Percentiles rank a stretch among this genome's conserved stretches.
phyloP scores from a whole-genome alignment of 441 rosid species.

The Gossypium trilobum region DNA sequence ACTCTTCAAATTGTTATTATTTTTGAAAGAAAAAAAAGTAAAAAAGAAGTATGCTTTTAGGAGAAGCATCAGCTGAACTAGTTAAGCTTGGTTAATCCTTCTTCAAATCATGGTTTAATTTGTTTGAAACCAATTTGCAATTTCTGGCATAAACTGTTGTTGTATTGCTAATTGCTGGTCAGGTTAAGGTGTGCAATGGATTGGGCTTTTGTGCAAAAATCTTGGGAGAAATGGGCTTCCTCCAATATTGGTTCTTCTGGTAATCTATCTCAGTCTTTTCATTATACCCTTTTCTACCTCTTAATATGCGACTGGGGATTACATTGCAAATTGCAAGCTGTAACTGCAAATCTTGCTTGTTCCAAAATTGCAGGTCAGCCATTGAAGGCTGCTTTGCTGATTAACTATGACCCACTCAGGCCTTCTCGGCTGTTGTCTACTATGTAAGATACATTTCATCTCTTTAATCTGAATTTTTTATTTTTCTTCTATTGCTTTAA shows the following conservation, averaged over 20 bases:
- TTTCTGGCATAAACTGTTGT: neutral
- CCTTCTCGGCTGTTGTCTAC: conserved; percentile 79
- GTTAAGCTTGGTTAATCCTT: neutral
- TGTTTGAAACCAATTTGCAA: neutral
- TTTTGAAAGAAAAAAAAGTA: neutral
- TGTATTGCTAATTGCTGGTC: neutral
- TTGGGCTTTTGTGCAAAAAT: conserved; percentile 46
- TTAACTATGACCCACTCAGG: conserved; percentile 59
- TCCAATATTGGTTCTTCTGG: conserved; percentile 51
- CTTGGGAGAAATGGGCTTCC: conserved; percentile 83
- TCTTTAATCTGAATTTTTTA: neutral
- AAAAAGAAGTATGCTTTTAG: neutral
- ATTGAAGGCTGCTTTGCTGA: conserved; percentile 58
- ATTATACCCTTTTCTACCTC: neutral
- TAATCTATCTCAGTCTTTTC: conserved; percentile 11
- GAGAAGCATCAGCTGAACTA: neutral
- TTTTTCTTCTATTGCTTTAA: neutral
- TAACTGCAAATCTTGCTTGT: conserved; percentile 8
- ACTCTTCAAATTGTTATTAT: neutral
- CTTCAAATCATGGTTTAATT: neutral
- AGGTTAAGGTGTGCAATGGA: conserved; percentile 25
- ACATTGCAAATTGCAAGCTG: neutral
- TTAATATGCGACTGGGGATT: neutral
- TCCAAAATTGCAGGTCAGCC: conserved; percentile 38
- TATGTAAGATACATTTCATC: conserved; percentile 34